These are phyloP conservation scores for Logfia minima DNA, from an alignment of 129 eudicot species.

Conservation along the genomic window DNA sequence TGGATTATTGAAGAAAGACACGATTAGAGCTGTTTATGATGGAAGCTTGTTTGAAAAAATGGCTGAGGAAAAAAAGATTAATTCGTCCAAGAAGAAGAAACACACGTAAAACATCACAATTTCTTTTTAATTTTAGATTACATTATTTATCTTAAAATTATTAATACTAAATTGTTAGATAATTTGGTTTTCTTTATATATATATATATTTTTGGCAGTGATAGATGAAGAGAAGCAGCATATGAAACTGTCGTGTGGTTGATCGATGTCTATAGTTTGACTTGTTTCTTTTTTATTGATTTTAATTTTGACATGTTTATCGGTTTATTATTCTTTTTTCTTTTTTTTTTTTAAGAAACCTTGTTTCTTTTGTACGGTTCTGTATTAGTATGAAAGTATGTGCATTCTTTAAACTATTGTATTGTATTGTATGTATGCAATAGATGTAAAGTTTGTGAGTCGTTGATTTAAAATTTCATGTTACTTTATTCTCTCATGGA, in stretches of 20 bases:
- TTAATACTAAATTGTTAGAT: neutral
- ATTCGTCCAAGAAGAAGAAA: conserved; percentile 34
- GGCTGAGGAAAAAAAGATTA: conserved; percentile 38
- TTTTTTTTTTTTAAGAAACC: no score
- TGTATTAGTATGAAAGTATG: no score
- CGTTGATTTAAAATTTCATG: no score
- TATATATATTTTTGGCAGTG: neutral
- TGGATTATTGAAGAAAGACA: conserved; percentile 64
- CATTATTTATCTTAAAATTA: neutral
- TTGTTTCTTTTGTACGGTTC: neutral
- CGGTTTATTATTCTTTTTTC: neutral
- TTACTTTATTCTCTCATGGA: no score
- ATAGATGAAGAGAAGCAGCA: neutral
- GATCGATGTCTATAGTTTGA: neutral
- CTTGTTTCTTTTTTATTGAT: neutral
- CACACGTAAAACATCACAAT: conserved; percentile 1
- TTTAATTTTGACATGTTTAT: neutral
- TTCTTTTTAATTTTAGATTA: neutral
- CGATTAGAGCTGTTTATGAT: conserved; percentile 64
- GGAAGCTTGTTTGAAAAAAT: conserved; percentile 69
- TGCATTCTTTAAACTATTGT: no score
- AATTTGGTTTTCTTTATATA: neutral
- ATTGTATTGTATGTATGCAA: no score
- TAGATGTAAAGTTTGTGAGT: no score
- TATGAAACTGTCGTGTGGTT: neutral